Evolutionary conservation across 805 yeast species (phyloP), one percentile per base, ranked within the genome.

Genomic region (Priceomyces carsonii): DNA sequence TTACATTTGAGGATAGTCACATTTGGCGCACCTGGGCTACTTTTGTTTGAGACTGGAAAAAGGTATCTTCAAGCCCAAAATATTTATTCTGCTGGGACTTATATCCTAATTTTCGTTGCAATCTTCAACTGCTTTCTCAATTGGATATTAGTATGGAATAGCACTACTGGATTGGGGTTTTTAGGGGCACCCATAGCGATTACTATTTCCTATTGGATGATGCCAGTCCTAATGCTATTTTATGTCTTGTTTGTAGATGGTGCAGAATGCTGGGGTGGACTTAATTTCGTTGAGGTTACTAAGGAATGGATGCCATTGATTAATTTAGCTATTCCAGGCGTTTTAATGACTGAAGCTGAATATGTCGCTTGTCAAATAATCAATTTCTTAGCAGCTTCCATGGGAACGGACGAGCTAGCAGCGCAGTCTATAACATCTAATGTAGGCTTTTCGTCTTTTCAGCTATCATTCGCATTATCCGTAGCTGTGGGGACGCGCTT

Each of bases 1-100:
- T 48, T 57, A n/a, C 85, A 77, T 51, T 58, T 85, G 46, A 64
- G 85, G 36, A 64, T 77, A 4, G 69, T 77, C 40, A 70, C 77
- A 3, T 53, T 80, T 34, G 95, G 95, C 15, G 77, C 85, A 6
- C 96, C 96, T 1, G 95, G 89, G 0, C 77, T 81, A 47, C 70
- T 85, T 27, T 42, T 83, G 8, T 88, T 88, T 57, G 96, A 89
- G 60, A 76, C 87, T 27, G 80, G 88, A 18, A 88, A 89, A 60
- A 67, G 95, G 39, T 87, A 74, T 50, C 60, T 88, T 38, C 96
- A 87, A 63, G 86, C 95, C 0, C 96, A 88, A 58, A 86, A 87
- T 19, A 81, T 87, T 9, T 89, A 84, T 66, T 82, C 85, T 51
- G 95, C 95, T 4, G 82, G 90, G 8, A 84, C 95, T 6, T 77